A percentile compares a stretch with the other conserved stretches of the same genome.
phyloP scores from a whole-genome alignment of 1,139 yeast genomes.

The Sugiyamaella neomexicana region DNA sequence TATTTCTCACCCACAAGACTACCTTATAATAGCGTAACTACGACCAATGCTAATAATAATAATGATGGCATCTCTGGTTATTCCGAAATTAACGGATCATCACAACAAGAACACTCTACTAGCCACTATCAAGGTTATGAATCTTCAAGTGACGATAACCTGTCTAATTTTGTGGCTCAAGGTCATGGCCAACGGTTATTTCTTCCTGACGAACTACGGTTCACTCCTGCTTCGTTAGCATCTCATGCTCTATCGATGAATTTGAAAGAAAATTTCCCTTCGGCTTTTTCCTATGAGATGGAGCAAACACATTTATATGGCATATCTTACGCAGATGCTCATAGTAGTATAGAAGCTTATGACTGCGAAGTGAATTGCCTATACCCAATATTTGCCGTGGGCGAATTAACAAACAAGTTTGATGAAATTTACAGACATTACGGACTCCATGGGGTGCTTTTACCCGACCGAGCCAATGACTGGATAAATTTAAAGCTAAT shows the following conservation, averaged over 20 bases:
- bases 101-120: neutral
- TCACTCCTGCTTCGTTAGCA: conserved; percentile 2
- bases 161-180: neutral
- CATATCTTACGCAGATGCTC: conserved; percentile 24
- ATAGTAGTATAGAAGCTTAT: conserved; percentile 25
- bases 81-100: neutral
- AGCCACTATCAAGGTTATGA: conserved; percentile 2
- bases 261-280: conserved; percentile 6
- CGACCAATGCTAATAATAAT: neutral
- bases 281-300: conserved; percentile 9
- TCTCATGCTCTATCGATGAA: conserved; percentile 10
- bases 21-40: neutral
- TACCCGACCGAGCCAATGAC: conserved; percentile 20
- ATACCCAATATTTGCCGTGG: conserved; percentile 32
- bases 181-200: conserved; percentile 11
- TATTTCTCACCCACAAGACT: conserved; percentile 7
- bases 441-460: conserved; percentile 9
- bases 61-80: neutral
- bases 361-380: conserved; percentile 33
- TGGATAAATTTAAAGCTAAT: conserved; percentile 24
- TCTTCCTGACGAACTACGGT: conserved; percentile 11
- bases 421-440: conserved; percentile 21
- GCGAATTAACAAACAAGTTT: conserved; percentile 27
- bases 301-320: conserved; percentile 21
- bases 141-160: conserved; percentile 1